These are phyloP conservation scores for Annulohypoxylon nitens DNA, from an alignment of 495 filamentous ascomycete species.

Conservation along the genomic window DNA sequence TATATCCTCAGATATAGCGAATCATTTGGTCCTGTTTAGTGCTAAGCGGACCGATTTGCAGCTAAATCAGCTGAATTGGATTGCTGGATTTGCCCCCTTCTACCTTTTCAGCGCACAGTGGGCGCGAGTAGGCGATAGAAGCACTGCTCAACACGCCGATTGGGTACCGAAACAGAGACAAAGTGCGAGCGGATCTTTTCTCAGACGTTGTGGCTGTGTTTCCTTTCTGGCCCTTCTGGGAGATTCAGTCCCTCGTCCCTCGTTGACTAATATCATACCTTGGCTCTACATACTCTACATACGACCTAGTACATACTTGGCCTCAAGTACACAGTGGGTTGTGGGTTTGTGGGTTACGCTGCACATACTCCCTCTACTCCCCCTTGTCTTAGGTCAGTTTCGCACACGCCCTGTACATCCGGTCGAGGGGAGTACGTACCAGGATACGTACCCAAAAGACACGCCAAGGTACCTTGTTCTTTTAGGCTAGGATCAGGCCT, in stretches of 20 bases:
- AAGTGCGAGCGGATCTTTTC: slow-evolving; percentile 50
- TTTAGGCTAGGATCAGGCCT: slow-evolving; percentile 50
- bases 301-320: neutral
- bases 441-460: slow-evolving; percentile 20
- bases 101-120: slow-evolving; percentile 33
- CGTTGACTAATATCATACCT: slow-evolving; percentile 40
- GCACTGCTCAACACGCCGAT: slow-evolving; percentile 24
- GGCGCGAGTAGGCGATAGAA: neutral
- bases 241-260: neutral
- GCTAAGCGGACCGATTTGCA: slow-evolving; percentile 29
- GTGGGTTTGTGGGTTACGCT: slow-evolving; percentile 9
- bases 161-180: slow-evolving; percentile 46
- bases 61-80: slow-evolving; percentile 34
- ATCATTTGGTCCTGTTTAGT: slow-evolving; percentile 10
- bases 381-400: slow-evolving; percentile 36
- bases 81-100: neutral
- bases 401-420: slow-evolving; percentile 33
- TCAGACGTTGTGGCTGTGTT: slow-evolving; percentile 51
- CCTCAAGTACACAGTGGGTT: neutral
- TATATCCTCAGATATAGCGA: slow-evolving; percentile 4
- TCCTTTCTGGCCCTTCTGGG: slow-evolving; percentile 1
- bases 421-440: slow-evolving; percentile 24
- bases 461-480: slow-evolving; percentile 41
- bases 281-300: neutral
- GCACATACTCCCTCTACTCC: slow-evolving; percentile 37